Conservation (phyloP, 768 basidiomycete genomes). For the Termitomyces sp. region DNA sequence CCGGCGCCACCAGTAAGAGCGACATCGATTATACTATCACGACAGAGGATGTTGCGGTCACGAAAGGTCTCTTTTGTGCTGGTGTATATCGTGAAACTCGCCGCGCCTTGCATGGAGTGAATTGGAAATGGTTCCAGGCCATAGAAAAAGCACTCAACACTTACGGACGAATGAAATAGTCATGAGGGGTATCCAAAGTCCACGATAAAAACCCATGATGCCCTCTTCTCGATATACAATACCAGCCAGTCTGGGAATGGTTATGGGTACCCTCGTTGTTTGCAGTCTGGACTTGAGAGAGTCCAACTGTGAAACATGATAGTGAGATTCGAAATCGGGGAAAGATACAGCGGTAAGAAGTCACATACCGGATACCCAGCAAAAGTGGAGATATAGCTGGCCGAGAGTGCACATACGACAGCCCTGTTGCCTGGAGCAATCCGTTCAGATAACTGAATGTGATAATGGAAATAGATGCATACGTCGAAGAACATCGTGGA, state of each 20-base stretch:
- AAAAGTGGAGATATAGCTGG: conserved; percentile 89
- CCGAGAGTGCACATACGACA: conserved; percentile 85
- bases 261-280: conserved; percentile 71
- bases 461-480: conserved; percentile 20
- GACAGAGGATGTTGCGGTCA: conserved; percentile 53
- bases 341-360: background rate
- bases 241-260: conserved; percentile 67
- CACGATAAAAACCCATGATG: conserved; percentile 86
- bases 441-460: conserved; percentile 11
- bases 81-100: conserved; percentile 89
- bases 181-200: conserved; percentile 87
- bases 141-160: conserved; percentile 30
- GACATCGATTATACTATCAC: conserved; percentile 61
- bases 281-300: conserved; percentile 93
- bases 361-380: conserved; percentile 79
- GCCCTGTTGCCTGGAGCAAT: conserved; percentile 68
- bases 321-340: background rate
- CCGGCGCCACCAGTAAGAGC: conserved; percentile 77
- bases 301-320: conserved; percentile 58
- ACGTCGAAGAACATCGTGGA: conserved; percentile 70
- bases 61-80: conserved; percentile 74
- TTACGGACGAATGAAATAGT: conserved; percentile 95
- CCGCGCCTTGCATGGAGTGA: conserved; percentile 54
- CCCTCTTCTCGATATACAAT: conserved; percentile 83
- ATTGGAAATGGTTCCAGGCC: conserved; percentile 2